Conservation (phyloP, 2,329 filamentous ascomycete species). For the Tympanopsis confertula region DNA sequence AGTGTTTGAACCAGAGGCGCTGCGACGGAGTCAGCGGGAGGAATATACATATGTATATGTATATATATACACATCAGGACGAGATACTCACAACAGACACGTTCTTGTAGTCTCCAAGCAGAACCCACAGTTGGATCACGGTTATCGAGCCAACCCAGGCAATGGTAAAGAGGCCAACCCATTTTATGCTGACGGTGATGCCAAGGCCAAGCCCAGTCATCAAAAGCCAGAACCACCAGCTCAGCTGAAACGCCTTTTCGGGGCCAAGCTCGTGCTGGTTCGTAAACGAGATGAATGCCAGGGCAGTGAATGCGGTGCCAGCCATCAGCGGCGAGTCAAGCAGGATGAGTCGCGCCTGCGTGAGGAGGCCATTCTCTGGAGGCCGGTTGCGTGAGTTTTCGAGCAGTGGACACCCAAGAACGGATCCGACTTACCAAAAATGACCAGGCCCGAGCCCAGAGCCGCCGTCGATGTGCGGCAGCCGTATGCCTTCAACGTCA, state of each 20-base stretch:
- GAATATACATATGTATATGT: background rate
- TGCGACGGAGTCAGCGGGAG: slow-evolving; percentile 28
- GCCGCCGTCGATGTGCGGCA: slow-evolving; percentile 78
- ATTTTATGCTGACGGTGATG: slow-evolving; percentile 58
- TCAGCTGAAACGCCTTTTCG: background rate
- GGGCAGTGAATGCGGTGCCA: background rate
- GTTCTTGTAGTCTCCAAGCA: slow-evolving; percentile 75
- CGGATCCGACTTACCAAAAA: slow-evolving; percentile 48
- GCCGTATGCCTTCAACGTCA: slow-evolving; percentile 82
- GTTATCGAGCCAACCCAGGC: slow-evolving; percentile 61
- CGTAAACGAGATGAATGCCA: background rate
- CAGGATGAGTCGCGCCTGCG: background rate
- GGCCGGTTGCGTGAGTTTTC: slow-evolving; percentile 13
- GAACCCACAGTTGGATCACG: slow-evolving; percentile 52
- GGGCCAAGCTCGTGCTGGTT: slow-evolving; percentile 2
- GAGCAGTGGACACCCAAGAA: slow-evolving; percentile 2
- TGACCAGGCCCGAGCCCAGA: slow-evolving; percentile 74
- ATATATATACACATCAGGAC: too few species aligned
- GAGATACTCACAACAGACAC: slow-evolving; percentile 58
- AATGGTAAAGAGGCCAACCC: slow-evolving; percentile 63
- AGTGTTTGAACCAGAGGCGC: slow-evolving; percentile 83
- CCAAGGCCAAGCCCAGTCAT: slow-evolving; percentile 50
- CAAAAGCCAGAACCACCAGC: slow-evolving; percentile 40
- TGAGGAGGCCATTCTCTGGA: slow-evolving; percentile 38
- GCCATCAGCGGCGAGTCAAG: background rate